Percentiles rank a stretch among this genome's conserved stretches.
Evolutionary conservation across 495 filamentous ascomycete species (phyloP).

Genomic region (Collariella sp.): DNA sequence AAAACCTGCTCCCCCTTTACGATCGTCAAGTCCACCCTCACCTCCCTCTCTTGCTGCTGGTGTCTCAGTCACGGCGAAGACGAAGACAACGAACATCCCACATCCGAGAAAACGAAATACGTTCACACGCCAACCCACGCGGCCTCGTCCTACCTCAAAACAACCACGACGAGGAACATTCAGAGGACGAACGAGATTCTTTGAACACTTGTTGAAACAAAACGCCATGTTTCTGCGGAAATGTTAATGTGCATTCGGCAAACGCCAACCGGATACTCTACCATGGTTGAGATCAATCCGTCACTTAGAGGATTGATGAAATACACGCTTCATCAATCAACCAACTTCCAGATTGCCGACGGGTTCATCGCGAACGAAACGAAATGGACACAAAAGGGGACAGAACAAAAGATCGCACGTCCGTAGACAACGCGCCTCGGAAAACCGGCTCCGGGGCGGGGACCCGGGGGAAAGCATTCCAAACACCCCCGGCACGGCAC

Average conservation of each 20-base stretch:
- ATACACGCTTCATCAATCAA: too few species aligned
- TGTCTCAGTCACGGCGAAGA: not conserved
- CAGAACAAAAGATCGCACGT: too few species aligned
- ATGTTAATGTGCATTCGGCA: too few species aligned
- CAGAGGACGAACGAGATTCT: not conserved
- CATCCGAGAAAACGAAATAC: constrained; percentile 22
- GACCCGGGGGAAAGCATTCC: not conserved
- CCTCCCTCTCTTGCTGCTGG: constrained; percentile 10
- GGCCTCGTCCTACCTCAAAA: constrained; percentile 32
- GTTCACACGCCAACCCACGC: constrained; percentile 36
- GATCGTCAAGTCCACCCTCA: constrained; percentile 11
- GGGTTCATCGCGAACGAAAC: too few species aligned
- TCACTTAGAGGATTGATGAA: too few species aligned
- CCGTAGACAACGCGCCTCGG: too few species aligned
- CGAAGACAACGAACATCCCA: not conserved
- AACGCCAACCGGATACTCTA: too few species aligned
- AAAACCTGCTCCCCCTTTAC: constrained; percentile 12
- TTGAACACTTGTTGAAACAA: not conserved
- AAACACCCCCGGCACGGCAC: not conserved
- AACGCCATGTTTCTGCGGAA: not conserved
- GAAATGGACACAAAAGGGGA: too few species aligned
- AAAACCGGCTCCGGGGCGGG: too few species aligned
- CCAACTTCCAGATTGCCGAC: too few species aligned
- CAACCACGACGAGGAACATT: constrained; percentile 24
- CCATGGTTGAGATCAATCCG: too few species aligned